Percentiles rank a stretch among this genome's conserved stretches.
phyloP scores from a whole-genome alignment of 805 yeast genomes.

The Candida nanaspora region DNA sequence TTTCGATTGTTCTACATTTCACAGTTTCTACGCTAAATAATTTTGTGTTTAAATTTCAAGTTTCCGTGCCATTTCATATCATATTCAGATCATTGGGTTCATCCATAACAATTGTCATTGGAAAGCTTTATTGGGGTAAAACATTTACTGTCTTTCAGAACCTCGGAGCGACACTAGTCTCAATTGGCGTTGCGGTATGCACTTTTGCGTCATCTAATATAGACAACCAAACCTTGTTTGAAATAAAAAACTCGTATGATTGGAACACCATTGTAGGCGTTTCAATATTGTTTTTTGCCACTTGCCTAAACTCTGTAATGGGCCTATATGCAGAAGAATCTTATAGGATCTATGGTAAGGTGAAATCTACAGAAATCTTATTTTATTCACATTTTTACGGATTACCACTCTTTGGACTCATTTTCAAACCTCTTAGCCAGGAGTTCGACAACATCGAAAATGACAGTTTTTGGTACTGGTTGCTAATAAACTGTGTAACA shows the following conservation, averaged over 20 bases:
- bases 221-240: neutral
- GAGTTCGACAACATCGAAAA: slow-evolving; percentile 8
- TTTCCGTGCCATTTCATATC: slow-evolving; percentile 63
- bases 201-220: slow-evolving; percentile 9
- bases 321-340: slow-evolving; percentile 52
- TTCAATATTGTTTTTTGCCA: slow-evolving; percentile 20
- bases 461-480: slow-evolving; percentile 11
- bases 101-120: slow-evolving; percentile 51
- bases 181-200: slow-evolving; percentile 46
- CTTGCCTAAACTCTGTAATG: slow-evolving; percentile 46
- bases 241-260: neutral
- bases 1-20: slow-evolving; percentile 45
- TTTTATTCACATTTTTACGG: slow-evolving; percentile 55
- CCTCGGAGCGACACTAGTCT: slow-evolving; percentile 41
- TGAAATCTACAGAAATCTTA: slow-evolving; percentile 56
- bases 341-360: slow-evolving; percentile 39
- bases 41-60: slow-evolving; percentile 44
- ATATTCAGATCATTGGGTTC: slow-evolving; percentile 60
- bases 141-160: slow-evolving; percentile 40
- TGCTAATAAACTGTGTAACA: slow-evolving; percentile 40
- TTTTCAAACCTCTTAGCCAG: slow-evolving; percentile 17
- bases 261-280: slow-evolving; percentile 2
- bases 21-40: slow-evolving; percentile 48
- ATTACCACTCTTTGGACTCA: slow-evolving; percentile 42
- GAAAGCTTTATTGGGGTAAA: slow-evolving; percentile 38